Conservation (phyloP, 441 rosid genomes). For the Viola pubescens region DNA sequence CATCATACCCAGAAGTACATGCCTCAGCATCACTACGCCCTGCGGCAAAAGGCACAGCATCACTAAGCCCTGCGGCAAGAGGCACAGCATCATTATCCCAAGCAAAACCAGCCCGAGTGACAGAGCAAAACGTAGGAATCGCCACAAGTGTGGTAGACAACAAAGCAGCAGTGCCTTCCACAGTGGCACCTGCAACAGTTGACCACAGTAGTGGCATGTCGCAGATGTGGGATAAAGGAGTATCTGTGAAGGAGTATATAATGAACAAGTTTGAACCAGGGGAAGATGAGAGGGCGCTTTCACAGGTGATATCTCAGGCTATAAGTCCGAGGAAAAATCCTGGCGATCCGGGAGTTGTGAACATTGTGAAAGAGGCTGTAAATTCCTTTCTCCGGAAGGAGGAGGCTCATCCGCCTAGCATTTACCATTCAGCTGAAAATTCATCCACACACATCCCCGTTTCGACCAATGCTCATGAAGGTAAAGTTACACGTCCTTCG, state of each 20-base stretch:
- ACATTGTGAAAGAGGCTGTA: constrained; percentile 46
- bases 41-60: not conserved
- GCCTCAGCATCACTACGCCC: not conserved
- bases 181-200: constrained; percentile 3
- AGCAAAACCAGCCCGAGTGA: not conserved
- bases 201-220: constrained; percentile 8
- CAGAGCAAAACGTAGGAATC: no score
- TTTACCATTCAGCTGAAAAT: constrained; percentile 24
- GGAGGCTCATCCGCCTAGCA: constrained; percentile 17
- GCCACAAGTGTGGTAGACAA: no score
- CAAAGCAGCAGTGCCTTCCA: constrained; percentile 1
- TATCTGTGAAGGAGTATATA: constrained; percentile 75
- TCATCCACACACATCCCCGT: constrained; percentile 28
- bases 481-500: constrained; percentile 23
- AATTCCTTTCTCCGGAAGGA: constrained; percentile 38
- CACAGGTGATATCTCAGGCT: constrained; percentile 58
- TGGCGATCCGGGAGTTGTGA: constrained; percentile 36
- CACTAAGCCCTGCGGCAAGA: not conserved
- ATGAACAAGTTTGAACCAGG: constrained; percentile 69
- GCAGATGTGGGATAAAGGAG: constrained; percentile 68
- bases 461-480: constrained; percentile 38
- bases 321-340: constrained; percentile 51
- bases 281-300: constrained; percentile 71
- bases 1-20: constrained; percentile 7
- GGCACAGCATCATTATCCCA: constrained; percentile 1